Evolutionary conservation across 2,329 filamentous ascomycete species (phyloP).

Genomic region (Aureobasidium sp.): DNA sequence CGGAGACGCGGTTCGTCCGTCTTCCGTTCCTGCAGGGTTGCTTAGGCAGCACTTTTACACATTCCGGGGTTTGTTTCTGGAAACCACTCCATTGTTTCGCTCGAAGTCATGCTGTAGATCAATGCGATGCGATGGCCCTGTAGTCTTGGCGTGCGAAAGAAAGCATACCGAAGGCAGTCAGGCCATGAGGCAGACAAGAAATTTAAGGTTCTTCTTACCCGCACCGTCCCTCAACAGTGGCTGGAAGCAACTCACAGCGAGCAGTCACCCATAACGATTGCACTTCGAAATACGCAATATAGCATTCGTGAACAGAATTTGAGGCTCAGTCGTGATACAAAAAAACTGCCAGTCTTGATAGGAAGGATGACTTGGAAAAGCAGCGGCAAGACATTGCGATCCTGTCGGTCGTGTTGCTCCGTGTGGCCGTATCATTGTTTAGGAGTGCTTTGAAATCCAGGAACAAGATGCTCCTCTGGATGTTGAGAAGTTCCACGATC

Average conservation of each 20-base stretch:
- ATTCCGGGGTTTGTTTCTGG: neutral
- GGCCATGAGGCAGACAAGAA: neutral
- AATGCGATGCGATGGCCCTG: neutral
- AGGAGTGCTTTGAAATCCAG: neutral
- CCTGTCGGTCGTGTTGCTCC: neutral
- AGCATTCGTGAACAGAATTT: neutral
- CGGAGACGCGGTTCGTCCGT: neutral
- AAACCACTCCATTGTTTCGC: neutral
- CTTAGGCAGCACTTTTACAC: constrained; percentile 9
- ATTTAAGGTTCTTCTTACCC: neutral
- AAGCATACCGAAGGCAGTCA: neutral
- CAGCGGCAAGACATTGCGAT: neutral
- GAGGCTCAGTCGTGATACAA: neutral
- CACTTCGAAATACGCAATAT: neutral
- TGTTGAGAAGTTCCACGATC: neutral
- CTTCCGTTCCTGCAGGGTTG: constrained; percentile 9
- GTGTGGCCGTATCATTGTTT: neutral
- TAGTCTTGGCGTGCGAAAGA: neutral
- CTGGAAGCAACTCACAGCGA: neutral
- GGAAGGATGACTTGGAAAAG: neutral
- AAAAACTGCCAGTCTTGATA: neutral
- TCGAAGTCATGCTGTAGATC: neutral
- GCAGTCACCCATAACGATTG: neutral
- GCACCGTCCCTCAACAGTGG: neutral
- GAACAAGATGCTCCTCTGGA: neutral